Conservation (phyloP, 176 grass and related monocot genomes). For the Dendrocalamus sinicus region DNA sequence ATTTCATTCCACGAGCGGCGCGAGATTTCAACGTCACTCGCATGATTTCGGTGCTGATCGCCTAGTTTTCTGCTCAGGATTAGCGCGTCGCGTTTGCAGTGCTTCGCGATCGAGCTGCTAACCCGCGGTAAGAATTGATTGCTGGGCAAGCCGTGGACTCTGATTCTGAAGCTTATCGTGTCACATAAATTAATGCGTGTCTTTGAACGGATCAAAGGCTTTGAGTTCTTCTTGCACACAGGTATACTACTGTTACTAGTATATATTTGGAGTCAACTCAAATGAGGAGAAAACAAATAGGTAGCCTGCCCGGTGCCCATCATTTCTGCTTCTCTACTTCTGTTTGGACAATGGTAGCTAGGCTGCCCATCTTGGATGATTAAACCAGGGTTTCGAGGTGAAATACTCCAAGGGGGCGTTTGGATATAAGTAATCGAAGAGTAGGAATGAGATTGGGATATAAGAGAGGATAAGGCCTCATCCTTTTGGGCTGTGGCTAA, state of each 20-base stretch:
- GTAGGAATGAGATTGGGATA: no score
- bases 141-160: conserved; percentile 42
- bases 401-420: background rate
- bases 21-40: background rate
- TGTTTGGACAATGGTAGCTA: background rate
- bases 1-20: conserved; percentile 14
- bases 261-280: conserved; percentile 5
- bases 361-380: background rate
- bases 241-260: no score
- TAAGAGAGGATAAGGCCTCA: no score
- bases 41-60: background rate
- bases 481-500: no score
- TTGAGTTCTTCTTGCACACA: background rate
- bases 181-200: background rate
- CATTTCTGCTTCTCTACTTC: background rate
- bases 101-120: background rate
- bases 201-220: conserved; percentile 24
- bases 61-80: background rate
- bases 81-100: background rate
- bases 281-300: background rate
- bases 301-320: background rate
- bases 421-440: no score
- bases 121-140: conserved; percentile 42
- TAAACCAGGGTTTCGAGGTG: background rate
- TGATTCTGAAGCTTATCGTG: background rate